phyloP scores from a whole-genome alignment of 2,329 filamentous ascomycete genomes.

The Cercospora sojina region DNA sequence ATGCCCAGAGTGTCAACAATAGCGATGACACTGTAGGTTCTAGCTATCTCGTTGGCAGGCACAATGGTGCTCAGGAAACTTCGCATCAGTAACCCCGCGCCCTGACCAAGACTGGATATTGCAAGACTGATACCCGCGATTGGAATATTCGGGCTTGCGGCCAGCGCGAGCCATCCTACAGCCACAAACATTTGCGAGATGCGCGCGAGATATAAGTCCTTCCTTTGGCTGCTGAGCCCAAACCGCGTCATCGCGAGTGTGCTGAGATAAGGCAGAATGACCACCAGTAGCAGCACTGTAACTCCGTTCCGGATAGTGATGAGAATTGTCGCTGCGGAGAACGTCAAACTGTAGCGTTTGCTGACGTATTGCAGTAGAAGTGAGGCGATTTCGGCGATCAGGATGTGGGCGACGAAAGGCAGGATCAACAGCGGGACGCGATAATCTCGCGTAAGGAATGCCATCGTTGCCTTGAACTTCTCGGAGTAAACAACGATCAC shows the following conservation, averaged over 20 bases:
- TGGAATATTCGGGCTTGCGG: constrained; percentile 33
- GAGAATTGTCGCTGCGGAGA: constrained; percentile 37
- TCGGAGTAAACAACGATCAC: neutral
- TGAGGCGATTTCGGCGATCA: constrained; percentile 30
- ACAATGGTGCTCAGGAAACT: constrained; percentile 56
- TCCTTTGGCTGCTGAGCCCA: constrained; percentile 27
- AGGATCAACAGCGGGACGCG: constrained; percentile 36
- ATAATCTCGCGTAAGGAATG: constrained; percentile 36
- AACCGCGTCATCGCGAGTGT: constrained; percentile 25
- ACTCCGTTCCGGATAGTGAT: constrained; percentile 35
- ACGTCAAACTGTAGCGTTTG: constrained; percentile 52
- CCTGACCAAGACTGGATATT: constrained; percentile 49
- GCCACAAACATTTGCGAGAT: constrained; percentile 31
- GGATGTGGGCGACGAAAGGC: constrained; percentile 34
- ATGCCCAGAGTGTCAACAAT: constrained; percentile 53
- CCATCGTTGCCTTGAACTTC: constrained; percentile 25
- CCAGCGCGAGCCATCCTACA: constrained; percentile 35
- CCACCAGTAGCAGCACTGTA: constrained; percentile 35
- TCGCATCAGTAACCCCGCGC: constrained; percentile 47
- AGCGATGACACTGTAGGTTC: constrained; percentile 54
- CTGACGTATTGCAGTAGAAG: constrained; percentile 56
- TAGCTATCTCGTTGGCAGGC: constrained; percentile 55
- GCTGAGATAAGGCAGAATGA: constrained; percentile 35
- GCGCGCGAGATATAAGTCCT: constrained; percentile 38
- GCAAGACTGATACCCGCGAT: constrained; percentile 43